Base-by-base conservation (phyloP, 2,329 filamentous ascomycete species). In the Trichoderma koningii region DNA sequence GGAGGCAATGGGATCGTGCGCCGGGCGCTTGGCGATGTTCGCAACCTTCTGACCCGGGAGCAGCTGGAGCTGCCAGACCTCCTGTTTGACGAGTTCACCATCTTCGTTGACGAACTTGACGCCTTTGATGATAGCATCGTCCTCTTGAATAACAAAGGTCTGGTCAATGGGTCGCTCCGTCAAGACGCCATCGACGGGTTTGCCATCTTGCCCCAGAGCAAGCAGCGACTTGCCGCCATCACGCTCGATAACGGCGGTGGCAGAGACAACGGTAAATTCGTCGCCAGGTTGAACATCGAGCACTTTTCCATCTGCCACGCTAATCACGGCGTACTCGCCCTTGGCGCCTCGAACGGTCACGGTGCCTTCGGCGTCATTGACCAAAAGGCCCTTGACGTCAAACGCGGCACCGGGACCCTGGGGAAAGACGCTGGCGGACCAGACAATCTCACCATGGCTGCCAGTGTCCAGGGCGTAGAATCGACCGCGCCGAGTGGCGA, bases 1-100 rank as follows among this genome's bases (percentile, higher is more conserved):
- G 0, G 95, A 98, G 3, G 95, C 94, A 55, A 98, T 88, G 0
- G 92, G 92, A 71, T 99, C 93, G 69, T 94, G 89, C 2, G 84
- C 74, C 10, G 92, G 88, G 55, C 89, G 85, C 19, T 88, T 83
- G 2, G 88, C 88, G 45, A 95, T 82, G 51, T 84, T 80, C 7
- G 89, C 80, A 62, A 98, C 87, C 66, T 82, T 86, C 74, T 96
- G 86, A 12, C 86, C 87, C 1, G 81, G 72, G 0, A 86, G 82
- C 9, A 91, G 85, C 26, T 84, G 76, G 71, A 98, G 93, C 34
- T 84, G 86, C 95, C 95, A 99, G 0, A 84, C 72, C 75, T 83
- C 76, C 68, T 85, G 71, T 67, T 81, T 78, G 21, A 76, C 72
- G 6, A 80, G 75, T 62, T 77, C 74, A 21, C 76, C 75, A 6